Evolutionary conservation across 345 rosid species (phyloP).

Genomic region (Salix koriyanagi): DNA sequence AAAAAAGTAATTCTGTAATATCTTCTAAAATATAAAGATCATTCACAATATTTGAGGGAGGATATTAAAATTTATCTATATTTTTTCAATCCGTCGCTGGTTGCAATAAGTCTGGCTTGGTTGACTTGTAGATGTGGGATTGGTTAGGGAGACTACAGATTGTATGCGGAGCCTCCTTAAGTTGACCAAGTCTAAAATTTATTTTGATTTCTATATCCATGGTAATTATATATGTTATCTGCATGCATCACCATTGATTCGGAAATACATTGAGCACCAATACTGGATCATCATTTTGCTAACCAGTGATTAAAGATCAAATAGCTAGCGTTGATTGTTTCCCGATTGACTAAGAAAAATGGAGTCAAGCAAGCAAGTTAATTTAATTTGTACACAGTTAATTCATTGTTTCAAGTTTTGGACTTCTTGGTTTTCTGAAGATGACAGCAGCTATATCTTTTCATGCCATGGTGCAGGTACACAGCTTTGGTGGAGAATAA

Average conservation of each 20-base stretch:
- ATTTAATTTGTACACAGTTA: neutral
- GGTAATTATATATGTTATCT: too few species aligned
- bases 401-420: neutral
- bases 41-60: too few species aligned
- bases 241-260: too few species aligned
- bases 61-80: too few species aligned
- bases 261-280: too few species aligned
- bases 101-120: neutral
- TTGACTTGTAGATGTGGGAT: neutral
- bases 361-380: neutral
- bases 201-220: neutral
- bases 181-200: neutral
- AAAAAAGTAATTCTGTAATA: too few species aligned
- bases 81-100: too few species aligned
- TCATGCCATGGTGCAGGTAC: conserved; percentile 31
- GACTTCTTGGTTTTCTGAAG: neutral
- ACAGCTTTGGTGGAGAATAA: conserved; percentile 73
- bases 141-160: neutral
- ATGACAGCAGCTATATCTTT: neutral
- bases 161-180: neutral
- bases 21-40: too few species aligned
- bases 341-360: neutral
- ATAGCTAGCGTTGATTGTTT: neutral
- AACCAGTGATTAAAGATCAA: too few species aligned
- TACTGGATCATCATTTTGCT: too few species aligned